Conservation (phyloP, 768 basidiomycete genomes). For the Phanerochaete carnosa region DNA sequence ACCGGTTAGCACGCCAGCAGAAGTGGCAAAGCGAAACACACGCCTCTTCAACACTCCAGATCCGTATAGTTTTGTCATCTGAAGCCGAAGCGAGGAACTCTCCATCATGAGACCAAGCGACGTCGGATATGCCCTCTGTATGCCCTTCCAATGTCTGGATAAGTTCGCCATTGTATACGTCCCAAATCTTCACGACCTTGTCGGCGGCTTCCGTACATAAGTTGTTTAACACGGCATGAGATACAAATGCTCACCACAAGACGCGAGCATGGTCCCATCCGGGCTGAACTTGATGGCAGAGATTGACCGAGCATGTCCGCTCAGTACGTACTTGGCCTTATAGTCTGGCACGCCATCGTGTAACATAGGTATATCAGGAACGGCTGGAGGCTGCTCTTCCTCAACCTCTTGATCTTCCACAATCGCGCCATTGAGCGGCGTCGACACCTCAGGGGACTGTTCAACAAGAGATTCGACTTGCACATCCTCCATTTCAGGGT, state of each 20-base stretch:
- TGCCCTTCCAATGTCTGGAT: slow-evolving; percentile 73
- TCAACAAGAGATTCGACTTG: not conserved
- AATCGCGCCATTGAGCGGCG: not conserved
- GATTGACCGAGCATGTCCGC: slow-evolving; percentile 81
- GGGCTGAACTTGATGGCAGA: slow-evolving; percentile 89
- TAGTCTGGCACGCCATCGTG: slow-evolving; percentile 43
- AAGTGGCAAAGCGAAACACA: slow-evolving; percentile 5
- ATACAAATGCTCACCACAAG: slow-evolving; percentile 60
- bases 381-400: not conserved
- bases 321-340: slow-evolving; percentile 56
- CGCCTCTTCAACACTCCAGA: slow-evolving; percentile 79
- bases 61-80: slow-evolving; percentile 85
- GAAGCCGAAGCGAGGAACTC: slow-evolving; percentile 87
- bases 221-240: slow-evolving; percentile 15
- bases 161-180: slow-evolving; percentile 67
- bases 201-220: slow-evolving; percentile 69
- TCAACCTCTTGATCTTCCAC: not conserved
- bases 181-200: slow-evolving; percentile 81
- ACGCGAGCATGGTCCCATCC: slow-evolving; percentile 78
- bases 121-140: slow-evolving; percentile 80
- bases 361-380: not conserved
- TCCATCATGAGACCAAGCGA: slow-evolving; percentile 85
- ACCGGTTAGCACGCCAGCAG: not conserved
- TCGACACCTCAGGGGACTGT: not conserved
- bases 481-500: not conserved